phyloP scores from a whole-genome alignment of 2,329 filamentous ascomycete genomes.

The Aspergillus felis region DNA sequence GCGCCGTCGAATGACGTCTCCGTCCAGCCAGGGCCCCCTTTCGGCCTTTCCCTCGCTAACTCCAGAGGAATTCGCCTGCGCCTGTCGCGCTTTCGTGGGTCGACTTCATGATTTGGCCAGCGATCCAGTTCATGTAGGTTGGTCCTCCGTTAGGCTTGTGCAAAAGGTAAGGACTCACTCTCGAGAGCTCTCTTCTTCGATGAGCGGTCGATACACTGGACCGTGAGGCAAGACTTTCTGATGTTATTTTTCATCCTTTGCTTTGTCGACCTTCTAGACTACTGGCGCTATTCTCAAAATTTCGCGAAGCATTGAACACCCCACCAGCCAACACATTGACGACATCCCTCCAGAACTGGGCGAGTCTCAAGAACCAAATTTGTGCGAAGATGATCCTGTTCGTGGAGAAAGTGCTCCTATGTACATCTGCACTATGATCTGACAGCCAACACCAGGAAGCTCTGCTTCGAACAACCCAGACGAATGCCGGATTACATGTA shows the following conservation, averaged over 20 bases:
- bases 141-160: conserved; percentile 31
- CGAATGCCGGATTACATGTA: conserved; percentile 47
- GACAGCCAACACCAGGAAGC: conserved; percentile 40
- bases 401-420: conserved; percentile 11
- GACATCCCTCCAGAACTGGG: conserved; percentile 8
- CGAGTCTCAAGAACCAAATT: conserved; percentile 10
- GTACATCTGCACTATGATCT: conserved; percentile 11
- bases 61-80: conserved; percentile 60
- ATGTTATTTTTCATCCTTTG: conserved; percentile 1
- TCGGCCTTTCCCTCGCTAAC: conserved; percentile 58
- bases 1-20: conserved; percentile 10
- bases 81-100: conserved; percentile 56
- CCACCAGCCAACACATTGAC: conserved; percentile 7
- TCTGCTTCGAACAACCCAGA: conserved; percentile 31
- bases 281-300: conserved; percentile 27
- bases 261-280: conserved; percentile 20
- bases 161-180: conserved; percentile 22
- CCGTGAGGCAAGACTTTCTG: neutral
- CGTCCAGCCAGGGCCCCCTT: conserved; percentile 11
- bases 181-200: conserved; percentile 3
- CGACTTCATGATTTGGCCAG: conserved; percentile 50
- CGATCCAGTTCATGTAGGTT: conserved; percentile 52
- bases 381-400: conserved; percentile 29
- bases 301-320: conserved; percentile 20
- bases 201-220: neutral